Evolutionary conservation across 768 basidiomycete genomes (phyloP), one percentile per base, ranked within the genome.

Genomic region (Porpolomopsis calyptriformis): DNA sequence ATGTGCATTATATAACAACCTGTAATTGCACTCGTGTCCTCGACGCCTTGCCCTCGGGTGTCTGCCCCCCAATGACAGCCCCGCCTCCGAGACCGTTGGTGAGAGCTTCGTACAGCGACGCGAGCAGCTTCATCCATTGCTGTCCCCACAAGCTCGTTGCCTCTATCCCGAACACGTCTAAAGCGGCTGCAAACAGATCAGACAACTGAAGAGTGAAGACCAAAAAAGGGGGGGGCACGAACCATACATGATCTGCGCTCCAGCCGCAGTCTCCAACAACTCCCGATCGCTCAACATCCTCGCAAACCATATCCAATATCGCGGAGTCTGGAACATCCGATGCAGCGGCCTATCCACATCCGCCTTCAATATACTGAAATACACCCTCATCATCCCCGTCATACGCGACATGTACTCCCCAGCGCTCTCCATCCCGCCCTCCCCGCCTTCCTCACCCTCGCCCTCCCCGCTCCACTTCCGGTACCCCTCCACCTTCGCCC

Each of bases 311-410:
- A 68, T 66, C 87, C 87, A 91, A 51, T 71, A 76, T 44, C 80
- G 67, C 2, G 82, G 73, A 24, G 76, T 56, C 55, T 77, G 77
- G 58, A 81, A 85, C 63, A 75, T 65, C 20, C 56, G 57, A 45
- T 77, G 62, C 47, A 83, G 51, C 11, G 73, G 74, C 40, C 62
- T 36, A 14, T 45, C 45, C n/a, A 70, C 68, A 2, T 56, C 53
- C 18, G 71, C 64, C 53, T 65, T 66, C 51, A 91, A 58, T 39
- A 93, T 74, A 16, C 78, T 70, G 58, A 89, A 88, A 65, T 94
- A 97, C 19, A 97, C 78, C 24, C 92, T 76, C 75, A 92, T 76
- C 25, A 89, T 73, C 7, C 90, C 90, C 24, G 77, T 66, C 39
- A 92, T 67, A 19, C 93, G 78, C 27, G 66, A 69, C 8, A 73